A percentile compares a stretch with the other conserved stretches of the same genome.
phyloP scores from a whole-genome alignment of 2,329 filamentous ascomycete genomes.

The Paecilomyces formosus region DNA sequence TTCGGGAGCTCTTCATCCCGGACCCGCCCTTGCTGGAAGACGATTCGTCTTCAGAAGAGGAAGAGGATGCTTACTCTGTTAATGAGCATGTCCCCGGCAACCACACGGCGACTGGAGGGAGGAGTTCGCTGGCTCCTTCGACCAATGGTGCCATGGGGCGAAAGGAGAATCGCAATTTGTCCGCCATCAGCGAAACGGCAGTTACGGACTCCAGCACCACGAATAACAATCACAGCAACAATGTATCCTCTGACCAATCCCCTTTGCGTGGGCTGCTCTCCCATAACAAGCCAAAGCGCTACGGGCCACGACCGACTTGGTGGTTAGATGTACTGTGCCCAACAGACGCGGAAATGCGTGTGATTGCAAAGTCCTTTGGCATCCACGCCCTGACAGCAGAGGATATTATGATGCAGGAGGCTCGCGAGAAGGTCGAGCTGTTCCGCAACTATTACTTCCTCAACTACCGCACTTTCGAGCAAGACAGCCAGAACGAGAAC shows the following conservation, averaged over 20 bases:
- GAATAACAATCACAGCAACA: constrained; percentile 19
- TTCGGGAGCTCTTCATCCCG: constrained; percentile 82
- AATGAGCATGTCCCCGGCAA: constrained; percentile 16
- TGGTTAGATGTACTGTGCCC: constrained; percentile 92
- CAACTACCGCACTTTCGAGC: constrained; percentile 96
- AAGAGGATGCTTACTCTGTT: constrained; percentile 44
- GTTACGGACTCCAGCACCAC: background rate
- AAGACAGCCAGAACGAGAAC: constrained; percentile 80
- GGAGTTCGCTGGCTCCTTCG: constrained; percentile 11
- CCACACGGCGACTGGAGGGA: constrained; percentile 3
- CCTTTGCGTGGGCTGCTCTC: constrained; percentile 14
- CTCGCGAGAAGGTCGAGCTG: constrained; percentile 93
- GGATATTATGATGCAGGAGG: constrained; percentile 95
- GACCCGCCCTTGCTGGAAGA: constrained; percentile 71
- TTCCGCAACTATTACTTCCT: constrained; percentile 98
- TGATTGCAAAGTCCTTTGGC: constrained; percentile 83
- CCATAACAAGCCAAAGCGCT: constrained; percentile 38
- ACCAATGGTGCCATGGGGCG: background rate
- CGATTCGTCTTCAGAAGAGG: constrained; percentile 56
- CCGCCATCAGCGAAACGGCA: background rate
- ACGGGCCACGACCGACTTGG: constrained; percentile 84
- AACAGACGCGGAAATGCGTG: constrained; percentile 92
- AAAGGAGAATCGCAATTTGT: background rate
- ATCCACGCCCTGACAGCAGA: constrained; percentile 94
- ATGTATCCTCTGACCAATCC: constrained; percentile 1